Base-by-base conservation (phyloP, 2,329 filamentous ascomycete genomes). In the Zymoseptoria pseudotritici region DNA sequence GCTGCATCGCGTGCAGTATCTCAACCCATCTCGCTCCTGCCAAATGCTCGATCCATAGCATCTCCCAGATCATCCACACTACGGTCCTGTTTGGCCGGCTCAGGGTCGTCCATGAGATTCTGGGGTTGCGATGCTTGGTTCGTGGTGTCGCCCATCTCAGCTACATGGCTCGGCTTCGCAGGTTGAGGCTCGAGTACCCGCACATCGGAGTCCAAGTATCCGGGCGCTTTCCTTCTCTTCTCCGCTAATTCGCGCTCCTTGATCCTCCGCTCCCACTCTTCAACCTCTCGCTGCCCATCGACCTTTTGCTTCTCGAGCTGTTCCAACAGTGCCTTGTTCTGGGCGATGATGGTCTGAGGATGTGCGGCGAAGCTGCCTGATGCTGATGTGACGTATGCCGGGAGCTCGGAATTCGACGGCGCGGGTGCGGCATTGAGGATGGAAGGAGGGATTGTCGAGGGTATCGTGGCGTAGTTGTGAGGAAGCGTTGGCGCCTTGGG, bases 391-490 rank as follows among this genome's bases (percentile, higher is more conserved):
- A 97, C 86, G 75, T 95, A 97, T 65, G 82, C 83, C 29, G 80
- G 81, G 66, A 84, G 55, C 64, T 69, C 75, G 65, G 63, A 67
- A 63, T 62, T 72, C 62, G 62, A 73, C 59, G 66, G 69, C 60
- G 71, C 75, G 65, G 69, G 75, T 20, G 65, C 63, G 70, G 59
- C 77, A 60, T 82, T 81, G 7, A 85, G 83, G 36, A 85, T 81
- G 1, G 89, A 89, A 1, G 85, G 85, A 0, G 94, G 93, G 0
- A 97, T 84, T 2, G 91, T 89, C 0, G 91, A 93, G 0, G 93
- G 90, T 71, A 97, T 87, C 10, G 86, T 83, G 73, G 92, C 93
- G 82, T 97, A 97, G 67, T 91, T 96, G 79, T 97, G 97, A 22
- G 94, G 93, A 7, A 99, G 85, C 0, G 92, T 96, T 20, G 92